Evolutionary conservation across 768 basidiomycete genomes (phyloP), one percentile per base, ranked within the genome.

Genomic region (Pholiota microspora): DNA sequence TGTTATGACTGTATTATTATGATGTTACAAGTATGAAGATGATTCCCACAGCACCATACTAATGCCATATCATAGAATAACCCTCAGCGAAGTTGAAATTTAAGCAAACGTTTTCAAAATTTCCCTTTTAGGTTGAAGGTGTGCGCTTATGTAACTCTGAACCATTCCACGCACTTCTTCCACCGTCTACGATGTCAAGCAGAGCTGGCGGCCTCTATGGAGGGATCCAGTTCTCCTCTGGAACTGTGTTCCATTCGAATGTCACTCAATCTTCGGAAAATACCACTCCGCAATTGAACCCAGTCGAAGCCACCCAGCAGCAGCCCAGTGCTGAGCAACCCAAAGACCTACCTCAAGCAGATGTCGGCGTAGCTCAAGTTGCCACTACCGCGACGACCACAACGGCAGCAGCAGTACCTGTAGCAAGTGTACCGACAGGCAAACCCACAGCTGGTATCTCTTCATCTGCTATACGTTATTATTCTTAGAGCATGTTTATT

Each of bases 131-230:
- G n/a, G n/a, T n/a, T n/a, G n/a, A n/a, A 42, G 40, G 12, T 21
- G 16, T 21, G 40, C 7, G 27, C 51, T 51, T 51, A 51, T 44
- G 53, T 54, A 46, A 31, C 15, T 21, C n/a, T 0, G 21, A 42
- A 16, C 18, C 4, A n/a, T n/a, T 15, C 23, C 45, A 36, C 32
- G 23, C 34, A 44, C 53, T 50, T 62, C 62, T 56, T 47, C 54
- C 61, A 56, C 55, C n/a, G 51, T 56, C 58, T 70, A 77, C 67
- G 64, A 88, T 89, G 84, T 86, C 86, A 46, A 82, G 84, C 73
- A 80, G 83, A 78, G 88, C 88, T 51, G 91, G 91, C 48, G 90
- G 91, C 47, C 79, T 93, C 51, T 93, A 92, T 62, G 90, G 91
- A 44, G 91, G 91, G 64, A 89, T 92, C 60, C 88, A 90, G 53